Base-by-base conservation (phyloP, 179 eudicot species). In the Gypsophila paniculata region DNA sequence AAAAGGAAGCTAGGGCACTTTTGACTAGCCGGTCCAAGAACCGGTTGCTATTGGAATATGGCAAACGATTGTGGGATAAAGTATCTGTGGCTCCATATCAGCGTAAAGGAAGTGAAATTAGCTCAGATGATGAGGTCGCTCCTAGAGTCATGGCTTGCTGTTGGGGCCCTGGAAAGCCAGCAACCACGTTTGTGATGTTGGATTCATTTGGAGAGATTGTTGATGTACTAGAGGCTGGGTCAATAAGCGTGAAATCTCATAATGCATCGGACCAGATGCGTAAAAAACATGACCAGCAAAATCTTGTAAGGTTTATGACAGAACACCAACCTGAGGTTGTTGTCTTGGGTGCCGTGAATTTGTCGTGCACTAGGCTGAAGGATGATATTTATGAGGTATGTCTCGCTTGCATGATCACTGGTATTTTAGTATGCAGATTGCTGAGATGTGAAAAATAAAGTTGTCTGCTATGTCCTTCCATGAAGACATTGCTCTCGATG, bases 141-240 rank as follows among this genome's bases (percentile, higher is more conserved):
- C 99, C 98, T 0, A 87, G 96, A 86, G 93, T 95, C 61, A 92
- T 95, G 99, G 96, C 96, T 74, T 95, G 99, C 78, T 95, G 99
- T 74, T 95, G 96, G 96, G 93, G 98, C 26, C 89, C 85, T 57
- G 98, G 98, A 67, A 92, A 85, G 80, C 96, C 99, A 32, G 72
- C 91, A 12, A 92, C 96, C 25, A 92, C 99, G 32, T 95, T 95
- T 74, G 99, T 92, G 78, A 92, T 95, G 98, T 78, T 95, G 82
- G 99, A 95, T 85, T 89, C 97, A 29, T 85, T 79, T 79, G 98
- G 99, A 70, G 98, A 95, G 81, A 85, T 95, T 52, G 77, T 92
- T 54, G 97, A 92, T 84, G 88, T 87, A 6, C 72, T 95, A 68
- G 86, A 84, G 79, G 95, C 92, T 18, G 96, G 96, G 55, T 92